A percentile compares a stretch with the other conserved stretches of the same genome.
phyloP scores from a whole-genome alignment of 306 rosid species.

The Trifolium fragiferum region DNA sequence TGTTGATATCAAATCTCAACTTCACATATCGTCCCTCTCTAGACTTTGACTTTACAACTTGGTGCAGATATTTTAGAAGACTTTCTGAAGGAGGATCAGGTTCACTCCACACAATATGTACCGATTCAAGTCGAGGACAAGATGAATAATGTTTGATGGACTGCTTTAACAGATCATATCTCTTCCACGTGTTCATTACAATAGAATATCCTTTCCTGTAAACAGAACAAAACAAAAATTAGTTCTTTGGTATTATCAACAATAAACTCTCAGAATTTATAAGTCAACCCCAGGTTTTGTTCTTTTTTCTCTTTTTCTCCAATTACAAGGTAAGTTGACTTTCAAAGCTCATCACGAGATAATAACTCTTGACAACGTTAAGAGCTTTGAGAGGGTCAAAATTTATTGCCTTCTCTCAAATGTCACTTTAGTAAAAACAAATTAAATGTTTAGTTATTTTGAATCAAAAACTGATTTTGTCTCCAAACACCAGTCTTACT shows the following conservation, averaged over 20 bases:
- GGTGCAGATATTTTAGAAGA: constrained; percentile 55
- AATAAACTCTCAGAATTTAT: constrained; percentile 2
- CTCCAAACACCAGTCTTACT: background rate
- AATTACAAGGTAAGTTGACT: constrained; percentile 2
- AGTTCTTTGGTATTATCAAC: constrained; percentile 17
- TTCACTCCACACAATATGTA: constrained; percentile 96
- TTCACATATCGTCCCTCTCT: constrained; percentile 54
- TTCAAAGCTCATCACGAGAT: background rate
- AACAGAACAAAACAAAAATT: constrained; percentile 23
- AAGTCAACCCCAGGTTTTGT: constrained; percentile 15
- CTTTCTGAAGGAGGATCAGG: constrained; percentile 73
- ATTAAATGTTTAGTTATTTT: no score
- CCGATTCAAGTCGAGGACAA: constrained; percentile 74
- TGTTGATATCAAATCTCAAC: constrained; percentile 74
- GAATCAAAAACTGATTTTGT: background rate
- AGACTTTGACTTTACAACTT: constrained; percentile 50
- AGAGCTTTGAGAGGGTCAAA: no score
- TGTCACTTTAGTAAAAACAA: no score
- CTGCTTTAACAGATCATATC: constrained; percentile 91
- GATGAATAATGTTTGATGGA: constrained; percentile 82
- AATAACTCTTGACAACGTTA: no score
- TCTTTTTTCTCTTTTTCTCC: background rate
- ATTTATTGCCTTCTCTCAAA: no score
- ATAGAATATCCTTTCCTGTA: constrained; percentile 88
- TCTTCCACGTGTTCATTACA: constrained; percentile 96